A percentile compares a stretch with the other conserved stretches of the same genome.
Conservation (phyloP, 2,329 filamentous ascomycete species). For the Beauveria sp. region DNA sequence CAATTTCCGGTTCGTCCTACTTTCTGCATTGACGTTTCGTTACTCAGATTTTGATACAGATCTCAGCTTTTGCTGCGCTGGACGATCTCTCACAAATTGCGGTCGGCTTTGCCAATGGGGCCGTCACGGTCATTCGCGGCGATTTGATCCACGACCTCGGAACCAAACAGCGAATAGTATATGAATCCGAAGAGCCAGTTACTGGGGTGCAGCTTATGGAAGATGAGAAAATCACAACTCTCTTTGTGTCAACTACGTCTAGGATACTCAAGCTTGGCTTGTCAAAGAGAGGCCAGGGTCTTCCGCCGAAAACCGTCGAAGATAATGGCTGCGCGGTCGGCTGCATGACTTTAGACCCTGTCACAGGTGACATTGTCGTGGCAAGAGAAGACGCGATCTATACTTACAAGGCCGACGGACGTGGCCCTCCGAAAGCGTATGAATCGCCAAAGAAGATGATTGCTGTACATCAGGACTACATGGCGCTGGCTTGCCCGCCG, state of each 20-base stretch:
- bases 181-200: constrained; percentile 93
- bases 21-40: accelerated
- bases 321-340: constrained; percentile 87
- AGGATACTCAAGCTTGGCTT: constrained; percentile 82
- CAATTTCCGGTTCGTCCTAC: constrained; percentile 65
- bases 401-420: constrained; percentile 78
- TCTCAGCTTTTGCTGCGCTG: constrained; percentile 81
- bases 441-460: constrained; percentile 84
- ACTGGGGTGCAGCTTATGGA: constrained; percentile 76
- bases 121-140: constrained; percentile 86
- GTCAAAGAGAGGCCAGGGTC: constrained; percentile 80
- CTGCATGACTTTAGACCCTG: constrained; percentile 83
- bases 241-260: constrained; percentile 88
- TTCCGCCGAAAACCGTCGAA: constrained; percentile 80
- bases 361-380: constrained; percentile 80
- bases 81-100: constrained; percentile 88
- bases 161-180: constrained; percentile 86
- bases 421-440: constrained; percentile 82
- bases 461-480: constrained; percentile 73
- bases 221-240: constrained; percentile 57
- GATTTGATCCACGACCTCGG: constrained; percentile 94
- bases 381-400: constrained; percentile 93
- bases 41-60: constrained; percentile 38
- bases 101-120: constrained; percentile 91
- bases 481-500: constrained; percentile 77